These are phyloP conservation scores for Gossypium anomalum DNA, from an alignment of 345 rosid species.

Conservation along the genomic window DNA sequence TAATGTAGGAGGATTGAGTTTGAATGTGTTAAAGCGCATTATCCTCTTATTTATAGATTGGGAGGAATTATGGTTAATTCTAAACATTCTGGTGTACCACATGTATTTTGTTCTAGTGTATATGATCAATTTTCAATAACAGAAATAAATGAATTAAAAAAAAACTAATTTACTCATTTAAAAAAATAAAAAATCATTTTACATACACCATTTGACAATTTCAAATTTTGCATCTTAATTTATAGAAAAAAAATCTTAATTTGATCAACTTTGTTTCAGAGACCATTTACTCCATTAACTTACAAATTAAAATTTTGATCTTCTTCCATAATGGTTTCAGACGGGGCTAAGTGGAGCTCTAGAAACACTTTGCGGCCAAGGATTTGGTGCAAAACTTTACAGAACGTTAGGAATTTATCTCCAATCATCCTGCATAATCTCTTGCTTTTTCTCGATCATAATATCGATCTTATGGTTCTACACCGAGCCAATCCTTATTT, in stretches of 20 bases:
- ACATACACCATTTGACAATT: too few relatives aligned
- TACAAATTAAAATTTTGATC: not conserved
- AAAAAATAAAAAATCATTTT: too few relatives aligned
- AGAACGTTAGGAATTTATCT: slow-evolving; percentile 59
- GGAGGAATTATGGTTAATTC: fast-evolving
- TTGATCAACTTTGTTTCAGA: too few relatives aligned
- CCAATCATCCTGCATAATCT: slow-evolving; percentile 67
- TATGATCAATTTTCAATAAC: too few relatives aligned
- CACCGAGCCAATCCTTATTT: slow-evolving; percentile 41
- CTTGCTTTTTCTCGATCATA: slow-evolving; percentile 39
- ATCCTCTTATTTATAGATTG: too few relatives aligned
- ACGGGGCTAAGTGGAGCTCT: slow-evolving; percentile 69
- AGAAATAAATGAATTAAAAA: too few relatives aligned
- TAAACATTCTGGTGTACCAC: too few relatives aligned
- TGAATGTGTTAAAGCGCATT: fast-evolving
- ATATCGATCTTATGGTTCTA: slow-evolving; percentile 56
- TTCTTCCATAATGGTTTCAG: slow-evolving; percentile 26
- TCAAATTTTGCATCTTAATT: too few relatives aligned
- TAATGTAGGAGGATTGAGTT: too few relatives aligned
- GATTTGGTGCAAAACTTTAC: slow-evolving; percentile 62
- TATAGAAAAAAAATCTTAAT: too few relatives aligned
- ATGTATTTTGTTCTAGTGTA: fast-evolving
- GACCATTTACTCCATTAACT: too few relatives aligned
- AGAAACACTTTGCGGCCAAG: slow-evolving; percentile 89
- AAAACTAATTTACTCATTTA: too few relatives aligned